Conservation (phyloP, 495 filamentous ascomycete species). For the Tuber borchii region DNA sequence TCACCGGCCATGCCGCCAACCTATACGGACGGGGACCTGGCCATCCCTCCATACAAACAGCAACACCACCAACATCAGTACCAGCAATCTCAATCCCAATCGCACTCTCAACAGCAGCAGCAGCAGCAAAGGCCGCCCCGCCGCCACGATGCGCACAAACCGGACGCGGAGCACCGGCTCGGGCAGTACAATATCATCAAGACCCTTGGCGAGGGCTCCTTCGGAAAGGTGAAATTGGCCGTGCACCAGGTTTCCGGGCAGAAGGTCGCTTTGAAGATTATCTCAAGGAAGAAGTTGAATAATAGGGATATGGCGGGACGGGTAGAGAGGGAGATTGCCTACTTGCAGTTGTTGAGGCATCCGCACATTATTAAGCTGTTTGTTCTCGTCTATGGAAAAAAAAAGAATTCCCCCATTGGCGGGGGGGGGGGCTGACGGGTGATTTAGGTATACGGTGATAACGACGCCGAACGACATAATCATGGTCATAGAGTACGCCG, state of each 20-base stretch:
- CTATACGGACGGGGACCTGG: constrained; percentile 42
- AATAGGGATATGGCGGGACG: constrained; percentile 94
- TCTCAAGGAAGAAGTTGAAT: constrained; percentile 86
- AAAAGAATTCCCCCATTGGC: not conserved
- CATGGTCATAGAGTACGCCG: constrained; percentile 97
- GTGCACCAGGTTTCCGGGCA: constrained; percentile 83
- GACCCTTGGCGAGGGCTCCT: constrained; percentile 91
- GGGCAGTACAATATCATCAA: constrained; percentile 84
- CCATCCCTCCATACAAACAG: constrained; percentile 49
- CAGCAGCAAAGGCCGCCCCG: constrained; percentile 33
- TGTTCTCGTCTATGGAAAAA: constrained; percentile 37
- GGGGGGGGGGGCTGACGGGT: constrained; percentile 23
- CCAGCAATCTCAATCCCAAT: constrained; percentile 25
- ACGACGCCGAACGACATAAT: constrained; percentile 89
- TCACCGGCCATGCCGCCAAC: constrained; percentile 27
- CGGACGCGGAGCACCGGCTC: constrained; percentile 63
- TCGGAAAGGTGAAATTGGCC: constrained; percentile 97
- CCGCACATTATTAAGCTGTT: constrained; percentile 99
- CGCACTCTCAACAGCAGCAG: constrained; percentile 43
- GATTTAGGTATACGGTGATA: constrained; percentile 80
- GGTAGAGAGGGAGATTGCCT: constrained; percentile 96
- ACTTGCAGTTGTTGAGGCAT: constrained; percentile 88
- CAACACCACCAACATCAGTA: constrained; percentile 41
- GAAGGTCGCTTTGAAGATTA: constrained; percentile 95
- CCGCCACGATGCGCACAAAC: constrained; percentile 35